A percentile compares a stretch with the other conserved stretches of the same genome.
These are phyloP conservation scores for Kodamaea sp. DNA, from an alignment of 1,139 yeast genomes.

Conservation along the genomic window DNA sequence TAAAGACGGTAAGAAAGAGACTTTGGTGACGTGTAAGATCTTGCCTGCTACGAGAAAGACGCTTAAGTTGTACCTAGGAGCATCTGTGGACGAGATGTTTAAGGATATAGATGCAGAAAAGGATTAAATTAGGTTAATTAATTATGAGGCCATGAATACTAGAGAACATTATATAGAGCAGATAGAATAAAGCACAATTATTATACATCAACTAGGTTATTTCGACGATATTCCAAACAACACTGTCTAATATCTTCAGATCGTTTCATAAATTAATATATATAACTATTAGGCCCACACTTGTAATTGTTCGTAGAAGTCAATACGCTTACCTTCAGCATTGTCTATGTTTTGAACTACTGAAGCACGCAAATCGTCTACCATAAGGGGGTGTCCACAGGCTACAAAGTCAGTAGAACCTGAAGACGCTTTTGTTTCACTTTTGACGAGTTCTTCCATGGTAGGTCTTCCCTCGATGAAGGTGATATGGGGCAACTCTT, in stretches of 20 bases:
- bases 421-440: slow-evolving; percentile 28
- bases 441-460: slow-evolving; percentile 25
- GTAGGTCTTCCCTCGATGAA: slow-evolving; percentile 38
- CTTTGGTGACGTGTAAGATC: slow-evolving; percentile 61
- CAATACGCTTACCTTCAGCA: slow-evolving; percentile 37
- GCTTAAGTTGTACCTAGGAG: slow-evolving; percentile 61
- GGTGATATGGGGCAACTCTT: slow-evolving; percentile 24
- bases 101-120: slow-evolving; percentile 16
- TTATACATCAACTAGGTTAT: too few species aligned
- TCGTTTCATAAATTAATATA: too few species aligned
- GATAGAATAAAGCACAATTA: too few species aligned
- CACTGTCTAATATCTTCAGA: too few species aligned
- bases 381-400: slow-evolving; percentile 58
- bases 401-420: slow-evolving; percentile 46
- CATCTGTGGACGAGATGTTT: slow-evolving; percentile 61
- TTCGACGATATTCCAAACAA: too few species aligned
- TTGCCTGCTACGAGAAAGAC: slow-evolving; percentile 70
- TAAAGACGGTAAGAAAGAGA: slow-evolving; percentile 26
- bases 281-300: slow-evolving; percentile 37
- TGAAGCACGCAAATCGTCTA: slow-evolving; percentile 46
- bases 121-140: too few species aligned
- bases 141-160: too few species aligned
- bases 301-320: slow-evolving; percentile 47
- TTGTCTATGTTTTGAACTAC: slow-evolving; percentile 31
- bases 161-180: too few species aligned